Percentiles rank a stretch among this genome's conserved stretches.
phyloP scores from a whole-genome alignment of 495 filamentous ascomycete species.

The Aspergillus campestris region DNA sequence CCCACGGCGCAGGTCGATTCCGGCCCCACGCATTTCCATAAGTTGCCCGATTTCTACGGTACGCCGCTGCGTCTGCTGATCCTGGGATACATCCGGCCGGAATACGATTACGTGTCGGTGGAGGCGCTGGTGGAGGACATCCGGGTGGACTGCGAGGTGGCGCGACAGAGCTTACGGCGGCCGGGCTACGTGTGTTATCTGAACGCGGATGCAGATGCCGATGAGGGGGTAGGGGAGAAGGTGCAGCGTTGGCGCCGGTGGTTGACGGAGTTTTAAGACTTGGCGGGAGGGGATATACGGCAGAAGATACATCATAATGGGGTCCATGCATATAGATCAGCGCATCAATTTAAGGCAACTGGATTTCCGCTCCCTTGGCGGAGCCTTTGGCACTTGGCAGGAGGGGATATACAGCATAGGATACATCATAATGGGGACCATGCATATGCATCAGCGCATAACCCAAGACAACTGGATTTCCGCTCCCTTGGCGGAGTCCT shows the following conservation, averaged over 20 bases:
- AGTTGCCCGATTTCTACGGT: constrained; percentile 73
- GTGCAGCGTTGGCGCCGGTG: constrained; percentile 26
- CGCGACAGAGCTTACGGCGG: constrained; percentile 61
- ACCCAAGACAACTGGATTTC: not conserved
- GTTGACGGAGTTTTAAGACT: constrained; percentile 26
- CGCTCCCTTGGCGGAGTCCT: not conserved
- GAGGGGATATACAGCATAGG: too few relatives aligned
- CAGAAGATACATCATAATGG: not conserved
- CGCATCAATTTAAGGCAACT: too few relatives aligned
- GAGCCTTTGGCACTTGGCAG: constrained; percentile 13
- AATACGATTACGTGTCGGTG: constrained; percentile 76
- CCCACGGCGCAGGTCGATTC: constrained; percentile 22
- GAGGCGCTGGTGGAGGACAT: constrained; percentile 87
- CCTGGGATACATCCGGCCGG: constrained; percentile 79
- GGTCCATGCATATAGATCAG: not conserved
- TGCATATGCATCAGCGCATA: not conserved
- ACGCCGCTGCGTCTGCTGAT: constrained; percentile 67
- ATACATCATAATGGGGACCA: not conserved
- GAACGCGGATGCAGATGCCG: constrained; percentile 27
- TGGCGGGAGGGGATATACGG: too few relatives aligned
- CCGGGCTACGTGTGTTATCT: constrained; percentile 53
- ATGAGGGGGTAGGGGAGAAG: constrained; percentile 7
- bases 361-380: constrained; percentile 10
- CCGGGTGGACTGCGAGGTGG: constrained; percentile 76
- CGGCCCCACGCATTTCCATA: constrained; percentile 25